These are phyloP conservation scores for Immersiporthe knoxdaviesiana DNA, from an alignment of 2,329 filamentous ascomycete species.

Conservation along the genomic window DNA sequence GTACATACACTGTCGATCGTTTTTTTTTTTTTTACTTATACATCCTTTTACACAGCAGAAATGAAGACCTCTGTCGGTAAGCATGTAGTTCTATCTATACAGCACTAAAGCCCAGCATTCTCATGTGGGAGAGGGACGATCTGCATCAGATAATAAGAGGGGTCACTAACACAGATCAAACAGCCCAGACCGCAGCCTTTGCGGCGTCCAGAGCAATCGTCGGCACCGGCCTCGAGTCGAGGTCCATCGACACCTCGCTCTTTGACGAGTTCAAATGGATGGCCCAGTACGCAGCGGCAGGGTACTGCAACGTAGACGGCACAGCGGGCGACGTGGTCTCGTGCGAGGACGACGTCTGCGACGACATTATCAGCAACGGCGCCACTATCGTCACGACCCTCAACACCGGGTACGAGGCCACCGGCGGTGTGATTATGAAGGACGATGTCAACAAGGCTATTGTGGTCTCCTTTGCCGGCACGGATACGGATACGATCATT, in stretches of 20 bases:
- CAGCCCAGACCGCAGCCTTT: constrained; percentile 10
- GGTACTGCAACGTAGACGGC: constrained; percentile 34
- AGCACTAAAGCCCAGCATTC: too few relatives aligned
- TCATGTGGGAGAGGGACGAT: too few relatives aligned
- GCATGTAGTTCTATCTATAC: too few relatives aligned
- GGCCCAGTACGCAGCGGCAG: constrained; percentile 32
- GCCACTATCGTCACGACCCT: constrained; percentile 31
- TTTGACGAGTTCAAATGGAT: constrained; percentile 32
- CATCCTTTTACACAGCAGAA: not conserved
- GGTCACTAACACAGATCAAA: not conserved
- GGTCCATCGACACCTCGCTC: not conserved
- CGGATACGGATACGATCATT: constrained; percentile 18
- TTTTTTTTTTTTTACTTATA: not conserved
- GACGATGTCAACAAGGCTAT: constrained; percentile 32
- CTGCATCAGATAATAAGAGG: not conserved
- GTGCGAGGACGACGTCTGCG: constrained; percentile 31
- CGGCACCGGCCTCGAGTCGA: not conserved
- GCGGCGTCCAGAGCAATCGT: not conserved
- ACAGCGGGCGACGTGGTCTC: constrained; percentile 25
- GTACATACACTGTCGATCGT: too few relatives aligned
- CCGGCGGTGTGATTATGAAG: constrained; percentile 32
- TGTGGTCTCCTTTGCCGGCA: constrained; percentile 32
- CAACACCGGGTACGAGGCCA: constrained; percentile 25
- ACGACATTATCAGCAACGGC: constrained; percentile 28
- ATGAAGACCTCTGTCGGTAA: not conserved